Percentiles rank a stretch among this genome's conserved stretches.
phyloP scores from a whole-genome alignment of 441 rosid genomes.

The Pelargonium citronellum region DNA sequence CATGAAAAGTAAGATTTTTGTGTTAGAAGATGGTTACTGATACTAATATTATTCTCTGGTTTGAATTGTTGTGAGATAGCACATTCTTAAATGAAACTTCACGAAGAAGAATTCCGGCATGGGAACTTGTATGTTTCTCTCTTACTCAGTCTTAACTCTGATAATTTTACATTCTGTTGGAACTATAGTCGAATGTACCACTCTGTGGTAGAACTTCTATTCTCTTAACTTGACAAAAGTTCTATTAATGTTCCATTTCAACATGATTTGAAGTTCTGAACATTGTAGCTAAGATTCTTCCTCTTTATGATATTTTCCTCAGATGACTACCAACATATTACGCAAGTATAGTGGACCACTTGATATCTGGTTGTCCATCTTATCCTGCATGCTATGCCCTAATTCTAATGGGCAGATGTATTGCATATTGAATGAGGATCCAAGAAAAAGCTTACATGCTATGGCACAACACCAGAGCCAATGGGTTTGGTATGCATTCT shows the following conservation, averaged over 20 bases:
- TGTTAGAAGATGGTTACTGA: neutral
- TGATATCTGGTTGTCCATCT: slow-evolving; percentile 60
- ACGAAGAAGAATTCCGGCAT: slow-evolving; percentile 47
- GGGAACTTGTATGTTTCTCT: slow-evolving; percentile 60
- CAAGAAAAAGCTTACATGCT: slow-evolving; percentile 55
- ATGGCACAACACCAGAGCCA: slow-evolving; percentile 73
- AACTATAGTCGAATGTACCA: neutral
- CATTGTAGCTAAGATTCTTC: neutral
- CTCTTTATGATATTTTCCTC: slow-evolving; percentile 7
- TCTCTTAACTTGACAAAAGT: neutral
- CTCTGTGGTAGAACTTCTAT: neutral
- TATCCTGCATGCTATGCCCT: slow-evolving; percentile 20
- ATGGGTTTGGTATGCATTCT: slow-evolving; percentile 67
- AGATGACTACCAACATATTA: slow-evolving; percentile 59
- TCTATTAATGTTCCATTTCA: neutral
- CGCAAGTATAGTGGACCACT: slow-evolving; percentile 76
- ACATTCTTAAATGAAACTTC: slow-evolving; percentile 38
- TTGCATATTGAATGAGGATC: slow-evolving; percentile 45
- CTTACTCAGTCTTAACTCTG: neutral
- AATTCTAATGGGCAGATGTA: slow-evolving; percentile 17
- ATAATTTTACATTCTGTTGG: neutral
- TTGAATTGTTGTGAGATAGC: slow-evolving; percentile 32
- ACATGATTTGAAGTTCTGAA: too few species aligned
- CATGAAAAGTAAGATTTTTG: neutral
- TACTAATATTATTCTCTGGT: neutral